These are phyloP conservation scores for Piper longum DNA, from an alignment of 164 flowering plant genomes.

Conservation along the genomic window DNA sequence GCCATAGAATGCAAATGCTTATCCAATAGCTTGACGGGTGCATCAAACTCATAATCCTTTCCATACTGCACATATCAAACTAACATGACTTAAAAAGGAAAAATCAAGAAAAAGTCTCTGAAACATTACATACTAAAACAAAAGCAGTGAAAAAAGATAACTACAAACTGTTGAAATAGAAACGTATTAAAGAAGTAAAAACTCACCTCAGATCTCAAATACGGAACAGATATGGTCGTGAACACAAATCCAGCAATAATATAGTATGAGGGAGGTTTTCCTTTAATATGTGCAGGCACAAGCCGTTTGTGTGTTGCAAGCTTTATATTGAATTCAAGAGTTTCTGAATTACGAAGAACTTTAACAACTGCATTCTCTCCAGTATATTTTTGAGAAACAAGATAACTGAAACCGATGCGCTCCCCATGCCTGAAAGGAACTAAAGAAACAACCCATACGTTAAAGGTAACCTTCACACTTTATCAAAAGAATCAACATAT, in stretches of 20 bases:
- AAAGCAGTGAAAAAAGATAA: neutral
- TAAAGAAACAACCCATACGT: constrained; percentile 15
- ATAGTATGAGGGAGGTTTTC: constrained; percentile 81
- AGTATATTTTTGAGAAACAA: constrained; percentile 86
- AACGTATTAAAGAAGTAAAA: neutral
- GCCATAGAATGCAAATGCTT: constrained; percentile 71
- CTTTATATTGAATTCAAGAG: constrained; percentile 38
- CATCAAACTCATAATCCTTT: constrained; percentile 67
- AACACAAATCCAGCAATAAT: constrained; percentile 88
- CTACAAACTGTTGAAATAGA: neutral
- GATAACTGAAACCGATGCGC: constrained; percentile 96
- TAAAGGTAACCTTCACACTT: neutral
- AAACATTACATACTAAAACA: neutral
- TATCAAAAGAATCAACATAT: neutral
- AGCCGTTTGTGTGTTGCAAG: constrained; percentile 54
- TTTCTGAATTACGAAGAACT: constrained; percentile 59
- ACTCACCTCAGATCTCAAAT: constrained; percentile 84
- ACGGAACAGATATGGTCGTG: constrained; percentile 67
- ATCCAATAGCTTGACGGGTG: constrained; percentile 85
- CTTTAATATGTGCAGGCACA: constrained; percentile 62
- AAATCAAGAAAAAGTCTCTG: neutral
- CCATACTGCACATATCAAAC: constrained; percentile 44
- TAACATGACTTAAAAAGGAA: neutral
- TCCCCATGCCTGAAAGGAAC: constrained; percentile 97
- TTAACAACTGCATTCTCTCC: constrained; percentile 61